A percentile compares a stretch with the other conserved stretches of the same genome.
phyloP scores from a whole-genome alignment of 345 rosid species.

The Boechera retrofracta region DNA sequence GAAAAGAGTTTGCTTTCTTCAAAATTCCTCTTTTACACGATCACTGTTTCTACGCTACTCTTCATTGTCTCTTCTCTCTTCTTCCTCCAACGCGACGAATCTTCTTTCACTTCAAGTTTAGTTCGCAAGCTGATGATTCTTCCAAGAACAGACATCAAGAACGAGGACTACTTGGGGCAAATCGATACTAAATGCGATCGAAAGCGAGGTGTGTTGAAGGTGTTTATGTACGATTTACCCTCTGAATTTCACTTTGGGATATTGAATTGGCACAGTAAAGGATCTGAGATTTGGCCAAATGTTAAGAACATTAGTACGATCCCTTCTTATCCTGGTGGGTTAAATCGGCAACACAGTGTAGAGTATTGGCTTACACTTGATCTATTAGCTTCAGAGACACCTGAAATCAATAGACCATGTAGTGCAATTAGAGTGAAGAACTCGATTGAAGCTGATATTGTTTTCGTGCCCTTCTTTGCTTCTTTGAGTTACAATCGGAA shows the following conservation, averaged over 20 bases:
- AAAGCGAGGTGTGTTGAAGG: slow-evolving; percentile 53
- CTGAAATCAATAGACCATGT: slow-evolving; percentile 56
- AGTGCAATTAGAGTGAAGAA: slow-evolving; percentile 62
- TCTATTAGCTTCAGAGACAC: slow-evolving; percentile 67
- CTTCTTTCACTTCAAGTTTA: slow-evolving; percentile 57
- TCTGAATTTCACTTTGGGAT: slow-evolving; percentile 86
- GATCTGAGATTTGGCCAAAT: slow-evolving; percentile 68
- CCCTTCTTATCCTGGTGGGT: slow-evolving; percentile 81
- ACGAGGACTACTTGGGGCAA: slow-evolving; percentile 39
- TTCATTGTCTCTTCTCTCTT: slow-evolving; percentile 61
- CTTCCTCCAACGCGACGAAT: slow-evolving; percentile 64
- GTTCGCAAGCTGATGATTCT: slow-evolving; percentile 66
- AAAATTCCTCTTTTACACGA: slow-evolving; percentile 62
- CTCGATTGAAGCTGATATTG: slow-evolving; percentile 67
- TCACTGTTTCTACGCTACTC: slow-evolving; percentile 57
- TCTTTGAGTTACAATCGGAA: slow-evolving; percentile 80
- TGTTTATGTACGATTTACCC: slow-evolving; percentile 86
- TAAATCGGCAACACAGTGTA: slow-evolving; percentile 87
- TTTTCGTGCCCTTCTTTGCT: slow-evolving; percentile 88
- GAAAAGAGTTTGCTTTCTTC: slow-evolving; percentile 62
- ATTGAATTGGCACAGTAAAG: slow-evolving; percentile 72
- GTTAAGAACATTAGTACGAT: slow-evolving; percentile 49
- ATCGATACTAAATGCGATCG: slow-evolving; percentile 44
- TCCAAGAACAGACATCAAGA: slow-evolving; percentile 57
- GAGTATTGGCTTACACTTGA: slow-evolving; percentile 97